Evolutionary conservation across 352 stramenopile genomes (phyloP).

Genomic region (Phytopythium ostracodes): DNA sequence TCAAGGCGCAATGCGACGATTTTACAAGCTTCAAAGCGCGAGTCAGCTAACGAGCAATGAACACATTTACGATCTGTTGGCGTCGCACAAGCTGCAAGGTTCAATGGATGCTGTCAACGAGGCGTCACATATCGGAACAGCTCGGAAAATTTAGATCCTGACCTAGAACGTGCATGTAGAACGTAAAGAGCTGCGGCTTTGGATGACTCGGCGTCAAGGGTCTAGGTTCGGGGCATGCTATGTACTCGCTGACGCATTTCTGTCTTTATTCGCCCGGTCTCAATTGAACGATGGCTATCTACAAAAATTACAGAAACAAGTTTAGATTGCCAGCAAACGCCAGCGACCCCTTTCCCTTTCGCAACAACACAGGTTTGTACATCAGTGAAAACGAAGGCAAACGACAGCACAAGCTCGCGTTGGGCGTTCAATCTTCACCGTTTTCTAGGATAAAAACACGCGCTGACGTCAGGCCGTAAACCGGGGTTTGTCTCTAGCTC

Average conservation of each 20-base stretch:
- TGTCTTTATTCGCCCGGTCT: neutral
- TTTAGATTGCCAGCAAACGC: neutral
- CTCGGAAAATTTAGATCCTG: neutral
- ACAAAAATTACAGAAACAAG: constrained; percentile 1
- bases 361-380: neutral
- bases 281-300: neutral
- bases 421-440: too few species aligned
- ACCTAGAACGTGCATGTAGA: neutral
- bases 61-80: neutral
- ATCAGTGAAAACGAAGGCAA: neutral
- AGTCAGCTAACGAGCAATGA: neutral
- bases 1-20: neutral
- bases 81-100: neutral
- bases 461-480: neutral
- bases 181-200: neutral
- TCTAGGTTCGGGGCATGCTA: neutral
- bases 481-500: too few species aligned
- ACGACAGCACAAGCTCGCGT: neutral
- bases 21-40: neutral
- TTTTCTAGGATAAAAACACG: neutral
- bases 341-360: neutral
- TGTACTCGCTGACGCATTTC: neutral
- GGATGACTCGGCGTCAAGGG: too few species aligned
- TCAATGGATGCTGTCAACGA: neutral
- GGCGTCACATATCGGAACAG: neutral